phyloP scores from a whole-genome alignment of 148 eudicot genomes.

The Bassia scoparia region DNA sequence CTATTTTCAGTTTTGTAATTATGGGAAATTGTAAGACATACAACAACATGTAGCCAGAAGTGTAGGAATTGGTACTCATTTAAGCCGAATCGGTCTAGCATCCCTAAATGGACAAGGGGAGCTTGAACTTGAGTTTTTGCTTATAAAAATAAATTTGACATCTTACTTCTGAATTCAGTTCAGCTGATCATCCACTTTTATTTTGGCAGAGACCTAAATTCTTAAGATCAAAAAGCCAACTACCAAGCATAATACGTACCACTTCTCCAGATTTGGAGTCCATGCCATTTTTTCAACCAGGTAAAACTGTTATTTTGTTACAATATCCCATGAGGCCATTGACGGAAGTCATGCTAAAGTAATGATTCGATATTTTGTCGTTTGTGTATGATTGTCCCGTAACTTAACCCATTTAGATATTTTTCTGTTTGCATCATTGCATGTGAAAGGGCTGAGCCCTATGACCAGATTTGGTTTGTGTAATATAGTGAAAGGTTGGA shows the following conservation, averaged over 20 bases:
- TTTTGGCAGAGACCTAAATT: conserved; percentile 71
- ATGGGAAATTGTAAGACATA: not conserved
- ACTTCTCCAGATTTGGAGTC: conserved; percentile 76
- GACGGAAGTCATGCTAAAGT: not conserved
- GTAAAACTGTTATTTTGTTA: conserved; percentile 23
- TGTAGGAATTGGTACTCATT: no score
- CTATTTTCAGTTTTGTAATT: not conserved
- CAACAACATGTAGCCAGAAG: no score
- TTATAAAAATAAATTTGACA: not conserved
- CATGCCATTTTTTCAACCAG: conserved; percentile 84
- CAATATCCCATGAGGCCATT: no score
- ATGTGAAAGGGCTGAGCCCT: not conserved
- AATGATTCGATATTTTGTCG: not conserved
- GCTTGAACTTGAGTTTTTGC: not conserved
- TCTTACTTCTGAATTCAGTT: not conserved
- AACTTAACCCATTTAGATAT: no score
- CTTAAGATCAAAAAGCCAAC: conserved; percentile 59
- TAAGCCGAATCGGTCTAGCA: not conserved
- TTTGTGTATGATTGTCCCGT: not conserved
- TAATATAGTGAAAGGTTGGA: not conserved
- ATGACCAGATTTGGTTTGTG: not conserved
- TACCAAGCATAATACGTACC: conserved; percentile 82
- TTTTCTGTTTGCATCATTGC: no score
- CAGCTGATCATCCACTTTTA: conserved; percentile 22
- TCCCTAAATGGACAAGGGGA: not conserved